Conservation (phyloP, 768 basidiomycete species). For the Lactifluus rugatus region DNA sequence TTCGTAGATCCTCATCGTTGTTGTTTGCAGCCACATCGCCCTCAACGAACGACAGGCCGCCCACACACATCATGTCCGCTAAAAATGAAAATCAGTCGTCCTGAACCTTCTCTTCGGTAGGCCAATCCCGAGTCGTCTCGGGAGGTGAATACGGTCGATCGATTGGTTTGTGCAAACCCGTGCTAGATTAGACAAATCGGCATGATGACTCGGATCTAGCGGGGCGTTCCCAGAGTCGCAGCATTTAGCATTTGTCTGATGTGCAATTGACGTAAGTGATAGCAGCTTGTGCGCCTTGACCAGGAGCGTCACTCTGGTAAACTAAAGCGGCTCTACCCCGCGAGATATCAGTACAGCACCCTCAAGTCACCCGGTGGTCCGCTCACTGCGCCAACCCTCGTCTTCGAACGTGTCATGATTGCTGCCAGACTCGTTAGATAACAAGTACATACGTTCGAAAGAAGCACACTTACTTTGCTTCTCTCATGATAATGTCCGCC, state of each 20-base stretch:
- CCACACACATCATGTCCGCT: conserved; percentile 72
- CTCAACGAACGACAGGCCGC: conserved; percentile 65
- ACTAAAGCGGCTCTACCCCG: conserved; percentile 74
- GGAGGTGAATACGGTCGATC: conserved; percentile 3
- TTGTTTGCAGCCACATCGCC: conserved; percentile 52
- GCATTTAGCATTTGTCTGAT: conserved; percentile 66
- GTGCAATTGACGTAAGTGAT: conserved; percentile 76
- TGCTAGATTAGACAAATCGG: conserved; percentile 37
- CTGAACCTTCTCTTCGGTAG: conserved; percentile 71
- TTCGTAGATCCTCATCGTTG: conserved; percentile 81
- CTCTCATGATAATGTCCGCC: conserved; percentile 82
- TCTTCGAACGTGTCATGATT: conserved; percentile 93
- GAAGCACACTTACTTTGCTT: conserved; percentile 54
- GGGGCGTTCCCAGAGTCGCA: conserved; percentile 47
- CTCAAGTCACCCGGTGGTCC: neutral
- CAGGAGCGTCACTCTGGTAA: conserved; percentile 78
- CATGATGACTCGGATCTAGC: too few relatives aligned
- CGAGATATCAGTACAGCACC: conserved; percentile 19
- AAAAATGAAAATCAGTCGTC: conserved; percentile 76
- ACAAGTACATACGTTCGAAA: neutral
- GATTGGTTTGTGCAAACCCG: too few relatives aligned
- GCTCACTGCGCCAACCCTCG: conserved; percentile 67
- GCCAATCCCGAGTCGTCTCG: conserved; percentile 84
- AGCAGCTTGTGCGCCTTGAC: conserved; percentile 89
- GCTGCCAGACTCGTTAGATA: conserved; percentile 35